Conservation (phyloP, 139 green algal species). For the Chlamydomonas eustigma region DNA sequence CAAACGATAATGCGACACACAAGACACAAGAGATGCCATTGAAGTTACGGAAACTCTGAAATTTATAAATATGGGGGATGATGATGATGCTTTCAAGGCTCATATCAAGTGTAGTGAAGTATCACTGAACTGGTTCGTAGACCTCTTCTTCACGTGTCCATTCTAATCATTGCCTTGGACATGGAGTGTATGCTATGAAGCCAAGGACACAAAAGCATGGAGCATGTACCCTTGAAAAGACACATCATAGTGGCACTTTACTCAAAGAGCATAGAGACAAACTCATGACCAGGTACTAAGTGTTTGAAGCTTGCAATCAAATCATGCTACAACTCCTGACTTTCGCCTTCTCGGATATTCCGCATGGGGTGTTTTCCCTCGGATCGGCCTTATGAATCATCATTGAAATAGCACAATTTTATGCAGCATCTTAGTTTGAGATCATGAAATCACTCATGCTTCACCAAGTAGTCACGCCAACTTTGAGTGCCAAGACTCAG, state of each 20-base stretch:
- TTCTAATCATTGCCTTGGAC: slow-evolving; percentile 9
- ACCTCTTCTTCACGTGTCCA: not conserved
- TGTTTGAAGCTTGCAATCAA: not conserved
- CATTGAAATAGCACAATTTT: not conserved
- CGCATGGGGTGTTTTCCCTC: not conserved
- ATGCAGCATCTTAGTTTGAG: not conserved
- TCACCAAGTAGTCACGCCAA: not conserved
- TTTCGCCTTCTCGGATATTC: slow-evolving; percentile 9
- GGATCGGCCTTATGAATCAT: slow-evolving; percentile 11
- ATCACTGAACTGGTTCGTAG: not conserved
- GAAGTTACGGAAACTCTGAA: too few species aligned
- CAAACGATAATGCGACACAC: too few species aligned
- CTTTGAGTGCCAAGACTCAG: too few species aligned
- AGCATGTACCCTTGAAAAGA: not conserved
- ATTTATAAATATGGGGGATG: too few species aligned
- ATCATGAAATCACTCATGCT: not conserved
- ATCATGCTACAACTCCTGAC: not conserved
- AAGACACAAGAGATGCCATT: too few species aligned
- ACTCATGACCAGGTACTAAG: not conserved
- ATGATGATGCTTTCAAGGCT: too few species aligned
- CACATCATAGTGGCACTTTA: too few species aligned
- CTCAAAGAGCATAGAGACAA: too few species aligned
- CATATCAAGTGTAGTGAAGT: slow-evolving; percentile 9
- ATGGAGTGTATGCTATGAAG: not conserved
- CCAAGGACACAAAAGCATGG: not conserved